phyloP scores from a whole-genome alignment of 1,139 yeast species.

The Yamadazyma mexicana region DNA sequence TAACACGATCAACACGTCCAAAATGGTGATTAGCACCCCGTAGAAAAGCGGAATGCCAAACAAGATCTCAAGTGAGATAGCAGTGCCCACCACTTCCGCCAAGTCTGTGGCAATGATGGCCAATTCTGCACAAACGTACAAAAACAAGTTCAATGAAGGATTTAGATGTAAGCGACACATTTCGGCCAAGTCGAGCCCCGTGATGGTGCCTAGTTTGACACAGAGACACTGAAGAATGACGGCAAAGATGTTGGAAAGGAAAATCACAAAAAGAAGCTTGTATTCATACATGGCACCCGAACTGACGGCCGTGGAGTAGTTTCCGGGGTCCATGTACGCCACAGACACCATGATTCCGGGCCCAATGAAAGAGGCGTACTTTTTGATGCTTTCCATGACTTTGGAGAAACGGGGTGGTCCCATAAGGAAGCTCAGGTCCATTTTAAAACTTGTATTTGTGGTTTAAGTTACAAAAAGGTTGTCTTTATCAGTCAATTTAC shows the following conservation, averaged over 20 bases:
- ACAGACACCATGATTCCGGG: conserved; percentile 78
- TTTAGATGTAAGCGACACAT: conserved; percentile 70
- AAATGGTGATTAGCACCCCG: conserved; percentile 68
- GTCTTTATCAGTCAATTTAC: too few relatives aligned
- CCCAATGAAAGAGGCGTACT: conserved; percentile 64
- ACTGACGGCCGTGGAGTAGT: conserved; percentile 76
- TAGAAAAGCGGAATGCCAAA: conserved; percentile 64
- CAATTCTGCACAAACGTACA: conserved; percentile 67
- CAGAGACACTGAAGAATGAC: conserved; percentile 70
- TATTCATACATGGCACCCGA: conserved; percentile 75
- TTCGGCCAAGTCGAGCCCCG: conserved; percentile 77
- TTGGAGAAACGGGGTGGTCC: not conserved
- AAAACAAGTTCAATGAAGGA: conserved; percentile 50
- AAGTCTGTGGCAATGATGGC: conserved; percentile 81
- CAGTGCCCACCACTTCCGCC: conserved; percentile 83
- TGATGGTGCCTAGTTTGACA: conserved; percentile 73
- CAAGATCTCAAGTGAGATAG: conserved; percentile 68
- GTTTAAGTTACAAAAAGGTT: too few relatives aligned
- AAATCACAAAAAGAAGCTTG: conserved; percentile 59
- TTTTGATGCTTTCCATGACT: conserved; percentile 22
- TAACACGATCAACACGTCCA: conserved; percentile 69
- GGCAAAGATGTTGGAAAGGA: conserved; percentile 69
- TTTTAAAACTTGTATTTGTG: too few relatives aligned
- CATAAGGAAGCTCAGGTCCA: conserved; percentile 1
- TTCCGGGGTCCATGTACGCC: conserved; percentile 81